These are phyloP conservation scores for Drechslerella stenobrocha DNA, from an alignment of 2,329 filamentous ascomycete genomes.

Conservation along the genomic window DNA sequence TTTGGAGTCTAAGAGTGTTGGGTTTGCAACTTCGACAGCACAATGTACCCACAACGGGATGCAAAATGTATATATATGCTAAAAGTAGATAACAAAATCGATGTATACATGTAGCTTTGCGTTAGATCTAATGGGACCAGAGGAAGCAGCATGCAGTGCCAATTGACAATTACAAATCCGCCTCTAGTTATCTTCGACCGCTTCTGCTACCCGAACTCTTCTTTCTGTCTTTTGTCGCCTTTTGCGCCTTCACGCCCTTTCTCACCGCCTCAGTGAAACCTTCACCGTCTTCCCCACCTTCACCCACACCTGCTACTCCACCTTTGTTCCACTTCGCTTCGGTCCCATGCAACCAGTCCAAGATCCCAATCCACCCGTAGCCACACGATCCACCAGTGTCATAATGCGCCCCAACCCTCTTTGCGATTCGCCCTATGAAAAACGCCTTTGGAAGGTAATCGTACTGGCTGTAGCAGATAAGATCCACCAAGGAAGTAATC, in stretches of 20 bases:
- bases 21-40: no score
- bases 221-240: slow-evolving; percentile 10
- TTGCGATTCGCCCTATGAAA: slow-evolving; percentile 61
- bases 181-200: slow-evolving; percentile 1
- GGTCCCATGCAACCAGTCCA: slow-evolving; percentile 67
- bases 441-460: slow-evolving; percentile 62
- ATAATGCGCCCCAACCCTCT: slow-evolving; percentile 63
- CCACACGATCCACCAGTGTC: slow-evolving; percentile 60
- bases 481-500: slow-evolving; percentile 68
- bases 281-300: slow-evolving; percentile 62
- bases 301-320: slow-evolving; percentile 62
- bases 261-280: slow-evolving; percentile 38
- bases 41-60: no score
- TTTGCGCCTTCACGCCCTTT: slow-evolving; percentile 18
- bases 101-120: no score
- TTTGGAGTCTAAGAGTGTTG: no score
- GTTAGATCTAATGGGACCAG: no score
- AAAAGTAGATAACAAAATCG: no score
- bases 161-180: neutral
- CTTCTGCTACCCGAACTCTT: neutral
- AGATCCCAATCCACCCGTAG: slow-evolving; percentile 65
- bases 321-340: slow-evolving; percentile 61
- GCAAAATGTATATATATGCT: no score
- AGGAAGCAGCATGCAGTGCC: no score
- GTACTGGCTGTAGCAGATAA: slow-evolving; percentile 70